These are phyloP conservation scores for Aulographum hederae DNA, from an alignment of 2,329 filamentous ascomycete species.

Conservation along the genomic window DNA sequence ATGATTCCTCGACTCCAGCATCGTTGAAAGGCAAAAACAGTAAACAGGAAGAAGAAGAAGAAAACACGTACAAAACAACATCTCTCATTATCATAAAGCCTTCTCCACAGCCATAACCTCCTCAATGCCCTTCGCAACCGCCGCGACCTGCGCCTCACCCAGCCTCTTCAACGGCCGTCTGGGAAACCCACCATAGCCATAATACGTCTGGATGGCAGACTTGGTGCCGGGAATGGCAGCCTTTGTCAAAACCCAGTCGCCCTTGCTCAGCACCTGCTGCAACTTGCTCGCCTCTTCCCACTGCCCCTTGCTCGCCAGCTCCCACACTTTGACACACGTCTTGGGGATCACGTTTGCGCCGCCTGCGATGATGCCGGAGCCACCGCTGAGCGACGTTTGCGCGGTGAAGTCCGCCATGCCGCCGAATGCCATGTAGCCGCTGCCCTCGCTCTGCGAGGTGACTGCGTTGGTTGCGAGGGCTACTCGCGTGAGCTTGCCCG, in stretches of 20 bases:
- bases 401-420: slow-evolving; percentile 78
- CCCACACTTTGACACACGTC: slow-evolving; percentile 58
- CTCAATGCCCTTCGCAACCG: slow-evolving; percentile 20
- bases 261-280: slow-evolving; percentile 60
- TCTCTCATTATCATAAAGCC: slow-evolving; percentile 15
- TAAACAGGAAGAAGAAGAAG: too few species aligned
- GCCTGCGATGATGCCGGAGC: slow-evolving; percentile 70
- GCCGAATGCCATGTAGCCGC: slow-evolving; percentile 64
- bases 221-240: slow-evolving; percentile 75
- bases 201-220: slow-evolving; percentile 61
- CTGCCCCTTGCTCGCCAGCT: slow-evolving; percentile 51
- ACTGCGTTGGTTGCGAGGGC: slow-evolving; percentile 49
- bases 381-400: slow-evolving; percentile 62
- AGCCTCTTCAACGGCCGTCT: slow-evolving; percentile 53
- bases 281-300: slow-evolving; percentile 55
- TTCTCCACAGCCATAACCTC: slow-evolving; percentile 50
- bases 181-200: slow-evolving; percentile 63
- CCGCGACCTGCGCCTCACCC: slow-evolving; percentile 33
- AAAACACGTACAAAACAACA: too few species aligned
- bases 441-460: slow-evolving; percentile 33
- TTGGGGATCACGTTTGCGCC: slow-evolving; percentile 76
- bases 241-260: slow-evolving; percentile 72
- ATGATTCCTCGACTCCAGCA: too few species aligned
- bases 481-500: slow-evolving; percentile 72
- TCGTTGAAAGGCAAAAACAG: too few species aligned